Conservation (phyloP, 495 filamentous ascomycete genomes). For the Aspergillus wentii region DNA sequence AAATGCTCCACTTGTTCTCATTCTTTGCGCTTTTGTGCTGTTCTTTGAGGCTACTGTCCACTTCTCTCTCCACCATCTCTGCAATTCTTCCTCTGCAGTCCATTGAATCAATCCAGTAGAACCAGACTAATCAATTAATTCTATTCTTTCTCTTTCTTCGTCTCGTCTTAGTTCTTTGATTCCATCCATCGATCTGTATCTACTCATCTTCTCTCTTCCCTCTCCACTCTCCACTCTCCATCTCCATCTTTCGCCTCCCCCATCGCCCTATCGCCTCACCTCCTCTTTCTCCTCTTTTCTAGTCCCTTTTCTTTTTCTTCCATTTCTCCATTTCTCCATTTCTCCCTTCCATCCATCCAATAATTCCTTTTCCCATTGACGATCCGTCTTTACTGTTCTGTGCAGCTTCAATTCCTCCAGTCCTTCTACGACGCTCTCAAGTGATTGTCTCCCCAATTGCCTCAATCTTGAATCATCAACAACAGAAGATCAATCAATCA, state of each 20-base stretch:
- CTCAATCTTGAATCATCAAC: conserved; percentile 6
- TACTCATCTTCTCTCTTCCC: neutral
- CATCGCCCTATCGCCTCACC: neutral
- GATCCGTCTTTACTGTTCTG: too few species aligned
- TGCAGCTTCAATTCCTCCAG: too few species aligned
- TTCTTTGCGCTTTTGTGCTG: too few species aligned
- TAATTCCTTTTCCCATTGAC: too few species aligned
- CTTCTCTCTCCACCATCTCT: too few species aligned
- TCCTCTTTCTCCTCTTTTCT: conserved; percentile 1
- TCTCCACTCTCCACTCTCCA: neutral
- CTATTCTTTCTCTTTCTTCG: neutral
- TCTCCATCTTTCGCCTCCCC: neutral
- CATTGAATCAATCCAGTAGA: neutral
- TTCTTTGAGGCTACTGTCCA: too few species aligned
- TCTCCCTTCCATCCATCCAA: neutral
- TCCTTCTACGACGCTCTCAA: too few species aligned
- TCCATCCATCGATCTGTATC: neutral
- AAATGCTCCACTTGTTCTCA: too few species aligned
- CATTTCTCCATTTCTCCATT: neutral
- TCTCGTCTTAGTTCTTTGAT: neutral
- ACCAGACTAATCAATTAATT: too few species aligned
- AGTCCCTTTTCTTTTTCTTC: conserved; percentile 1
- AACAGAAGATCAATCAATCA: neutral
- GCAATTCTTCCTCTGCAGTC: neutral
- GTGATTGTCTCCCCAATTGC: conserved; percentile 1